Percentiles rank a stretch among this genome's conserved stretches.
These are phyloP conservation scores for Rachicladosporium sp. DNA, from an alignment of 2,329 filamentous ascomycete genomes.

Conservation along the genomic window DNA sequence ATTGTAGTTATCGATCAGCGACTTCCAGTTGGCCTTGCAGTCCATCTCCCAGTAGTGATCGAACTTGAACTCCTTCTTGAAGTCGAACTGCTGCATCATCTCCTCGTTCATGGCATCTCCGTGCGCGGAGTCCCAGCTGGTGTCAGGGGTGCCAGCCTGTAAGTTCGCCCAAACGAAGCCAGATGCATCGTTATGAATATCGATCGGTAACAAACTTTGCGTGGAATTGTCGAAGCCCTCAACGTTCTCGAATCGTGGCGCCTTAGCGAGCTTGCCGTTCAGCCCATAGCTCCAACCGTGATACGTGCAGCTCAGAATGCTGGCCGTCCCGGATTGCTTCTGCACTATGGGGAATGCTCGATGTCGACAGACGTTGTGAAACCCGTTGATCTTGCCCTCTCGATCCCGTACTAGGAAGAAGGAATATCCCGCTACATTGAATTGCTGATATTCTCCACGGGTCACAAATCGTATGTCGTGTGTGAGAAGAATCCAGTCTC, in stretches of 20 bases:
- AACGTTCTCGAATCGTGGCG: constrained; percentile 45
- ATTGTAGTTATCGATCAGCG: constrained; percentile 48
- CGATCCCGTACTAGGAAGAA: constrained; percentile 36
- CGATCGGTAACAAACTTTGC: constrained; percentile 44
- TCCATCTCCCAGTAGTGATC: constrained; percentile 45
- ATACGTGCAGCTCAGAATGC: constrained; percentile 46
- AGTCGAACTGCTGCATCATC: constrained; percentile 33
- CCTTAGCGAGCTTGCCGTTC: constrained; percentile 45
- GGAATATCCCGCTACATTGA: constrained; percentile 41
- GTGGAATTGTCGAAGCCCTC: constrained; percentile 42
- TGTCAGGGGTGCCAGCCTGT: constrained; percentile 34
- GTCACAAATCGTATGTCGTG: constrained; percentile 39
- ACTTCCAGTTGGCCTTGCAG: constrained; percentile 46
- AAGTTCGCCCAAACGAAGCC: constrained; percentile 49
- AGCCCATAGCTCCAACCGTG: constrained; percentile 51
- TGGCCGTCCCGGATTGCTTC: constrained; percentile 37
- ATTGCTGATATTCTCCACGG: constrained; percentile 44
- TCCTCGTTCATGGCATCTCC: constrained; percentile 32
- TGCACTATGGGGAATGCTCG: constrained; percentile 46
- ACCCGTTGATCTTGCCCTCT: constrained; percentile 43
- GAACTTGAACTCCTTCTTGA: constrained; percentile 39
- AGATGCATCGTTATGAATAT: constrained; percentile 39
- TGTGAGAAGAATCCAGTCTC: constrained; percentile 42
- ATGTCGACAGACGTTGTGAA: constrained; percentile 51
- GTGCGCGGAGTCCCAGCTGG: constrained; percentile 40